These are phyloP conservation scores for Pisolithus orientalis DNA, from an alignment of 768 basidiomycete species.

Conservation along the genomic window DNA sequence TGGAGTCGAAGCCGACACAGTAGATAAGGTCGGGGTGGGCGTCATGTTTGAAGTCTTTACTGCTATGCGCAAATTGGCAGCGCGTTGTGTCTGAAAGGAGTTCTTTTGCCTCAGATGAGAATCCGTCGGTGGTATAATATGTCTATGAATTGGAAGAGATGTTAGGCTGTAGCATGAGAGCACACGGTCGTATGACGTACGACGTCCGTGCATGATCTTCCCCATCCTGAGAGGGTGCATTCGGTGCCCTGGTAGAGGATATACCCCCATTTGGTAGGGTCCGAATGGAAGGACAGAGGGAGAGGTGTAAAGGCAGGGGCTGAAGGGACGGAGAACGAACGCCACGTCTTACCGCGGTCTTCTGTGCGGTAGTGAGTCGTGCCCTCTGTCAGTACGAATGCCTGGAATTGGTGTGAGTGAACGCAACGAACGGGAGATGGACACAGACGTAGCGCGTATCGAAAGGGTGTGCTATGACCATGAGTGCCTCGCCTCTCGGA, in stretches of 20 bases:
- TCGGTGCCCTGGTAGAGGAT: constrained; percentile 74
- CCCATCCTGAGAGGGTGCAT: constrained; percentile 55
- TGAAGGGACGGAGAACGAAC: constrained; percentile 68
- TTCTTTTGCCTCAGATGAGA: constrained; percentile 49
- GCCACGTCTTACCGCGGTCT: constrained; percentile 87
- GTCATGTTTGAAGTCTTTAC: constrained; percentile 72
- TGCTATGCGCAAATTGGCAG: constrained; percentile 89
- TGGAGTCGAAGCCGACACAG: constrained; percentile 82
- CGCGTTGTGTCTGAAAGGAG: constrained; percentile 67
- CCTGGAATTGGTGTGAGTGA: constrained; percentile 39
- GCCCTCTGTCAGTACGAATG: constrained; percentile 76
- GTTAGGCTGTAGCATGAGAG: constrained; percentile 3
- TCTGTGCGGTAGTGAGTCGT: constrained; percentile 81
- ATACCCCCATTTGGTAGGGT: constrained; percentile 59
- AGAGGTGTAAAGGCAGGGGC: constrained; percentile 34
- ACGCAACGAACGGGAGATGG: neutral
- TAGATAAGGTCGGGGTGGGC: constrained; percentile 74
- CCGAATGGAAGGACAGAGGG: constrained; percentile 86
- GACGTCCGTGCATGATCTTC: constrained; percentile 62
- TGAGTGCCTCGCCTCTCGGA: constrained; percentile 49
- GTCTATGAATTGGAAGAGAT: constrained; percentile 43
- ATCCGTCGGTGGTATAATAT: constrained; percentile 83
- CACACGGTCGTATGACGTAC: constrained; percentile 27
- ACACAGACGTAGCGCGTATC: constrained; percentile 64
- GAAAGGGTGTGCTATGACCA: constrained; percentile 85